Base-by-base conservation (phyloP, 1,284 basidiomycete species). In the Naganishia cerealis region DNA sequence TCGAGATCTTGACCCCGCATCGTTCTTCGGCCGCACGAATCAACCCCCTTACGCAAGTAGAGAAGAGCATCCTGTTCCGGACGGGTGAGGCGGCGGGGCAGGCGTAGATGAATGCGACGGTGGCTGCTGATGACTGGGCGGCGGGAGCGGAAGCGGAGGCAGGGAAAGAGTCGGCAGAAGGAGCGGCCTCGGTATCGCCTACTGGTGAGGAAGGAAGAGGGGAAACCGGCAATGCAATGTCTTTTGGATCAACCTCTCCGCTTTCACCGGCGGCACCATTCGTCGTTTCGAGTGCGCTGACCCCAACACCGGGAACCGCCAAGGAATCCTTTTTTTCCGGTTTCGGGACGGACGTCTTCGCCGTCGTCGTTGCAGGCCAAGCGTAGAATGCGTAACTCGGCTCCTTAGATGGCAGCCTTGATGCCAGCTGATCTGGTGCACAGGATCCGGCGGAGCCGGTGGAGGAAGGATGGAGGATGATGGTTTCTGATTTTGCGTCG, bases 51-150 rank as follows among this genome's bases (percentile, higher is more conserved):
- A 86, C 85, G 15, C 86, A 87, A 0, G 88, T 88, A 0, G 91
- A 90, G 79, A 93, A 94, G 46, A 94, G 76, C 90, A 95, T 92
- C 62, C 92, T 86, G 72, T 87, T 84, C 76, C 90, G 91, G 79
- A 94, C 85, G 1, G 90, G 88, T 1, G 89, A 91, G 13, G 81
- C 77, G 1, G 87, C 85, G 0, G 92, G 92, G 77, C 92, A 94
- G 42, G 89, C 89, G 80, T 95, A 95, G 69, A 94, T 89, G 79
- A 92, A 92, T 48, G 90, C 88, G n/a, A 81, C 66, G 33, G 71
- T 63, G 15, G 66, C 52, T 21, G 52, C 1, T 12, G 42, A 8
- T 38, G 63, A n/a, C n/a, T 2, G 43, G 16, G 40, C 40, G 9
- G 3, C 13, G 3, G 40, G 13, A 24, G 46, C 9, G 13, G 46